Evolutionary conservation across 768 basidiomycete species (phyloP).

Genomic region (Chiua virens): DNA sequence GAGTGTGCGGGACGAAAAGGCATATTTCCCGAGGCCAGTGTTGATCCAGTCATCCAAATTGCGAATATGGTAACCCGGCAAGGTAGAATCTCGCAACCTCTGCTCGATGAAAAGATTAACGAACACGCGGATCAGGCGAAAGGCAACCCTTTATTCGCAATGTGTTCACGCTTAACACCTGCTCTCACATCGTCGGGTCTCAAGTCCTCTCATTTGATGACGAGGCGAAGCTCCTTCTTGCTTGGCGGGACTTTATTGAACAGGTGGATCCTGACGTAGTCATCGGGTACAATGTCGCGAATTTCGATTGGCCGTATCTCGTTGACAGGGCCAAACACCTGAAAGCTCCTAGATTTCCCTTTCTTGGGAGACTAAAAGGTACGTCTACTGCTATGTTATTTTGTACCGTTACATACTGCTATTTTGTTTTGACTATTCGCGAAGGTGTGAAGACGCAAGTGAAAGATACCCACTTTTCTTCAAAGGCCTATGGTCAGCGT

Average conservation of each 20-base stretch:
- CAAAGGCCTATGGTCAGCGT: slow-evolving; percentile 95
- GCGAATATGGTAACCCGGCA: slow-evolving; percentile 99
- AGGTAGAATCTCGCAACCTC: slow-evolving; percentile 48
- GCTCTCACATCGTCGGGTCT: slow-evolving; percentile 95
- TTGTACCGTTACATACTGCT: neutral
- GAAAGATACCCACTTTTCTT: slow-evolving; percentile 96
- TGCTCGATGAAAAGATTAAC: slow-evolving; percentile 1
- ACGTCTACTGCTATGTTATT: slow-evolving; percentile 8
- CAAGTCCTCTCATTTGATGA: slow-evolving; percentile 85
- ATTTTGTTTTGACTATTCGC: slow-evolving; percentile 1
- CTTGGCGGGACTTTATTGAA: slow-evolving; percentile 90
- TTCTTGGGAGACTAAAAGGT: slow-evolving; percentile 78
- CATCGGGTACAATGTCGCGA: slow-evolving; percentile 93
- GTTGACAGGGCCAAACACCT: slow-evolving; percentile 88
- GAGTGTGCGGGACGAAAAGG: slow-evolving; percentile 98
- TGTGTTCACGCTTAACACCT: slow-evolving; percentile 92
- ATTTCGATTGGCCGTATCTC: slow-evolving; percentile 96
- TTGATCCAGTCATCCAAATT: slow-evolving; percentile 97
- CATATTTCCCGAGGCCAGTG: slow-evolving; percentile 88
- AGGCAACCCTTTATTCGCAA: slow-evolving; percentile 93
- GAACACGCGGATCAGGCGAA: slow-evolving; percentile 61
- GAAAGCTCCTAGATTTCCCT: slow-evolving; percentile 66
- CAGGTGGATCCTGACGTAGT: slow-evolving; percentile 93
- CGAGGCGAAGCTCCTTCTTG: slow-evolving; percentile 69
- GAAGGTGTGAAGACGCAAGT: slow-evolving; percentile 73